These are phyloP conservation scores for Datisca glomerata DNA, from an alignment of 306 rosid genomes.

Conservation along the genomic window DNA sequence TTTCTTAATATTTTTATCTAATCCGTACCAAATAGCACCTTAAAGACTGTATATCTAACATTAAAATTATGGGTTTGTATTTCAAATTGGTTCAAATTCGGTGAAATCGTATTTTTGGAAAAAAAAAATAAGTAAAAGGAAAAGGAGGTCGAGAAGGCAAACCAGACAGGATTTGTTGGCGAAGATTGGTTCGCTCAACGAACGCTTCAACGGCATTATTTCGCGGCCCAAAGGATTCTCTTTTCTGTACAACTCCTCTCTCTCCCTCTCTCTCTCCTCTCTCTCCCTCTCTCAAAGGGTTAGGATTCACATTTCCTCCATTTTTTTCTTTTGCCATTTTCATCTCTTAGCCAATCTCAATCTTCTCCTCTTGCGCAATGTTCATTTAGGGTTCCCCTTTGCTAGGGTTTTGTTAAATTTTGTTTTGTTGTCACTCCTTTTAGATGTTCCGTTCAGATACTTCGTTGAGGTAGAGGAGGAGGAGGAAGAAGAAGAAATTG, in stretches of 20 bases:
- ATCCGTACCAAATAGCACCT: too few species aligned
- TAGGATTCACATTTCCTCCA: constrained; percentile 18
- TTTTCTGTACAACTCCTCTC: constrained; percentile 1
- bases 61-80: too few species aligned
- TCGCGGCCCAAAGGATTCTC: constrained; percentile 36
- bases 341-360: not conserved
- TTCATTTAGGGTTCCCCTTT: constrained; percentile 37
- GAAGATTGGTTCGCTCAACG: constrained; percentile 50
- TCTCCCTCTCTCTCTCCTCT: constrained; percentile 22
- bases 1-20: too few species aligned
- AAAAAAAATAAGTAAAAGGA: not conserved
- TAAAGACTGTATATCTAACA: too few species aligned
- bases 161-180: constrained; percentile 28
- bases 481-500: constrained; percentile 3
- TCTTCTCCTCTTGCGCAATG: constrained; percentile 16
- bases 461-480: constrained; percentile 25
- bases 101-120: too few species aligned
- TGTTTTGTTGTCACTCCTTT: not conserved
- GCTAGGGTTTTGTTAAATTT: constrained; percentile 14
- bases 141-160: not conserved
- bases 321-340: not conserved
- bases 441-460: constrained; percentile 26
- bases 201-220: constrained; percentile 94
- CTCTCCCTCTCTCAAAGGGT: constrained; percentile 34
- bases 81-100: too few species aligned